phyloP scores from a whole-genome alignment of 306 rosid genomes.

The Calophaca sinica region DNA sequence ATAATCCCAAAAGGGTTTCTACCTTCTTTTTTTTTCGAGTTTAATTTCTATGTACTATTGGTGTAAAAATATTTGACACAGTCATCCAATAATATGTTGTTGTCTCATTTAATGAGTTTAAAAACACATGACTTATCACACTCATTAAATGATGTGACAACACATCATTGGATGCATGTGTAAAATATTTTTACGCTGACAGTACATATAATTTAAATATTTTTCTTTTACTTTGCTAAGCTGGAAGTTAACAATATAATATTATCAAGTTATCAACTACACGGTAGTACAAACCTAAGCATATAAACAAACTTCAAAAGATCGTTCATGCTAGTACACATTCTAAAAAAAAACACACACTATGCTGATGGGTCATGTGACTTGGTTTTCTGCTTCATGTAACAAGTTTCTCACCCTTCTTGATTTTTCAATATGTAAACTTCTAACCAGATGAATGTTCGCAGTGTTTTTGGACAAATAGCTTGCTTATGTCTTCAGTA shows the following conservation, averaged over 20 bases:
- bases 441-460: constrained; percentile 52
- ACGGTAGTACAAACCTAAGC: constrained; percentile 27
- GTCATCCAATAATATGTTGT: too few relatives aligned
- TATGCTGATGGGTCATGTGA: neutral
- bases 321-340: constrained; percentile 32
- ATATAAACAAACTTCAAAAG: constrained; percentile 40
- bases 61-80: too few relatives aligned
- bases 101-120: too few relatives aligned
- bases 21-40: too few relatives aligned
- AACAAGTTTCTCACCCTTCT: constrained; percentile 37
- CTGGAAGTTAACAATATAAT: constrained; percentile 17
- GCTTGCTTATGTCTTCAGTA: constrained; percentile 91
- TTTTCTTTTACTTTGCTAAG: constrained; percentile 30
- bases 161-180: too few relatives aligned
- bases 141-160: too few relatives aligned
- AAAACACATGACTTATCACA: too few relatives aligned
- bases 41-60: too few relatives aligned
- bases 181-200: too few relatives aligned
- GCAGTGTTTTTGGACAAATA: constrained; percentile 73
- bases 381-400: neutral
- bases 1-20: constrained; percentile 16
- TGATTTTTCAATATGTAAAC: constrained; percentile 18
- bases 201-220: too few relatives aligned
- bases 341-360: constrained; percentile 48
- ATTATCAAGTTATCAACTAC: constrained; percentile 28